These are phyloP conservation scores for Tylopilus sp. DNA, from an alignment of 1,284 basidiomycete genomes.

Conservation along the genomic window DNA sequence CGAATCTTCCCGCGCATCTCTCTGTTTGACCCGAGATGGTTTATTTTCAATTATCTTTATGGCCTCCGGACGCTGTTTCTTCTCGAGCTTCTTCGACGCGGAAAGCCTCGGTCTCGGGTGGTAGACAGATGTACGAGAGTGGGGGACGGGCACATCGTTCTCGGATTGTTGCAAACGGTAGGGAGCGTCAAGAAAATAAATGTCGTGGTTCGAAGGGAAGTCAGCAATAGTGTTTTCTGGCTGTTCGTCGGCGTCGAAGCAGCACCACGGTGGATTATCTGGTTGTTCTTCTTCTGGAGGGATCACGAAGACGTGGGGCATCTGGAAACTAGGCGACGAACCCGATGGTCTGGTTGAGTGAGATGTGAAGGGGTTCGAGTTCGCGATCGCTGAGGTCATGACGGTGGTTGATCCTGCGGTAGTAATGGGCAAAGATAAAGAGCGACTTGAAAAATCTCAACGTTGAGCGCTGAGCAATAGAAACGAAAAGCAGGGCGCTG, in stretches of 20 bases:
- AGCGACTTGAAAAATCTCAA: conserved; percentile 17
- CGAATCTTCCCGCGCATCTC: conserved; percentile 30
- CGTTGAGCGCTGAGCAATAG: conserved; percentile 2
- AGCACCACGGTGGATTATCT: conserved; percentile 55
- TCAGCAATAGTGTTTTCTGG: conserved; percentile 20
- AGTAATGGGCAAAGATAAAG: conserved; percentile 4
- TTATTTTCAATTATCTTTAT: conserved; percentile 25
- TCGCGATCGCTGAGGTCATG: conserved; percentile 19
- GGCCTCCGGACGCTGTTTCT: conserved; percentile 29
- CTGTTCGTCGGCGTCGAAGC: conserved; percentile 52
- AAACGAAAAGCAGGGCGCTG: not conserved
- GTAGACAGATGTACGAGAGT: conserved; percentile 19
- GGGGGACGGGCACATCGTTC: conserved; percentile 13
- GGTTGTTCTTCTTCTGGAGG: conserved; percentile 67
- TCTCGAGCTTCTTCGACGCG: conserved; percentile 33
- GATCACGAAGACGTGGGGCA: conserved; percentile 63
- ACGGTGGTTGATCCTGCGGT: not conserved
- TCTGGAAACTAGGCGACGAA: conserved; percentile 29
- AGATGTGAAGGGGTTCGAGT: conserved; percentile 6
- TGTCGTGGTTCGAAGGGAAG: conserved; percentile 36
- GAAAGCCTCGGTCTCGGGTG: conserved; percentile 21
- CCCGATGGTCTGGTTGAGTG: conserved; percentile 13
- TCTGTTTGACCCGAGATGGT: conserved; percentile 23
- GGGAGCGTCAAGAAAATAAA: conserved; percentile 41
- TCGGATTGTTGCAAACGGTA: conserved; percentile 29